Conservation (phyloP, 1,284 basidiomycete genomes). For the Kalmanozyma brasiliensis region DNA sequence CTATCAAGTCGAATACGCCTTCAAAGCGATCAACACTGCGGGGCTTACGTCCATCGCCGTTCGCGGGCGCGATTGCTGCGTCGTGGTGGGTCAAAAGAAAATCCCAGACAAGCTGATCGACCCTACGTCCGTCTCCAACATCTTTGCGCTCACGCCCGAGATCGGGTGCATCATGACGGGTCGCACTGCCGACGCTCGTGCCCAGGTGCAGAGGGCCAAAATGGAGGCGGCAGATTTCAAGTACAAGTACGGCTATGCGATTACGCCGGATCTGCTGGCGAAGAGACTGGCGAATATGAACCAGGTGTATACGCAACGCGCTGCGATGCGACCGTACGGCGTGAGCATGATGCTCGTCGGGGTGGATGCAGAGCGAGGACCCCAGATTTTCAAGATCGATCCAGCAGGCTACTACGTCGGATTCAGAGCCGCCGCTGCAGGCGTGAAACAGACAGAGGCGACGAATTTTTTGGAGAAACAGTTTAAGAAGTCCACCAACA, state of each 20-base stretch:
- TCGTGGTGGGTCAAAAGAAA: slow-evolving; percentile 98
- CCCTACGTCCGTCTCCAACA: slow-evolving; percentile 90
- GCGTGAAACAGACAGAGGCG: slow-evolving; percentile 97
- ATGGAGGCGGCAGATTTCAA: slow-evolving; percentile 92
- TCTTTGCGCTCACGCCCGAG: slow-evolving; percentile 93
- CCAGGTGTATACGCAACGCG: slow-evolving; percentile 97
- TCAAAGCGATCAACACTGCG: slow-evolving; percentile 97
- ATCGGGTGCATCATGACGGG: slow-evolving; percentile 99
- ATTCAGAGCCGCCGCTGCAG: slow-evolving; percentile 94
- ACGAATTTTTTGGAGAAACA: slow-evolving; percentile 97
- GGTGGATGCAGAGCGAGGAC: slow-evolving; percentile 82
- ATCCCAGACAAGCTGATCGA: slow-evolving; percentile 98
- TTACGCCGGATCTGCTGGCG: slow-evolving; percentile 92
- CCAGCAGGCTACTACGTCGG: slow-evolving; percentile 99
- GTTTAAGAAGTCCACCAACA: slow-evolving; percentile 83
- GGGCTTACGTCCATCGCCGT: slow-evolving; percentile 94
- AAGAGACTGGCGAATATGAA: slow-evolving; percentile 97
- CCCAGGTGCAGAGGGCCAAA: slow-evolving; percentile 88
- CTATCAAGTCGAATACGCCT: slow-evolving; percentile 78
- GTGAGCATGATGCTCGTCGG: slow-evolving; percentile 98
- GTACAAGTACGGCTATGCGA: slow-evolving; percentile 96
- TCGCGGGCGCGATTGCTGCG: slow-evolving; percentile 90
- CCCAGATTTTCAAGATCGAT: slow-evolving; percentile 97
- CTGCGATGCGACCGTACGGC: slow-evolving; percentile 95
- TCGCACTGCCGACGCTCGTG: slow-evolving; percentile 89